phyloP scores from a whole-genome alignment of 2,329 filamentous ascomycete species.

The Alternaria gansuensis region DNA sequence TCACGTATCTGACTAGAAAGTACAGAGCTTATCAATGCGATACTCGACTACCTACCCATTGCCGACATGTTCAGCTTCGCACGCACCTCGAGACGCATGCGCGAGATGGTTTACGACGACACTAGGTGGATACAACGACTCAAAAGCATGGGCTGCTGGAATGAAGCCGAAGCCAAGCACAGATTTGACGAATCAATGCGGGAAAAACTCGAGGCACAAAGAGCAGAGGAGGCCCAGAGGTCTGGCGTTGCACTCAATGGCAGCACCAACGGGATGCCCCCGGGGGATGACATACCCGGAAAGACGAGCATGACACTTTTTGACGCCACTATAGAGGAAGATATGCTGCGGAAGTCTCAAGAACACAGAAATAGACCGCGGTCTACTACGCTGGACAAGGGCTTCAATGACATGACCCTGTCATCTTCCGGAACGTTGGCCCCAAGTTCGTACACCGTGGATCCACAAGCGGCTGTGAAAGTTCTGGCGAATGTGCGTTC shows the following conservation, averaged over 20 bases:
- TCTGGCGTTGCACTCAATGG: constrained; percentile 47
- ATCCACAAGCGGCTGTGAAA: constrained; percentile 71
- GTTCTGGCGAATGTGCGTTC: constrained; percentile 77
- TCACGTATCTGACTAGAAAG: constrained; percentile 10
- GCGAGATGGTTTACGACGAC: constrained; percentile 99
- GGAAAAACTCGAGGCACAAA: constrained; percentile 66
- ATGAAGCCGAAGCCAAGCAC: constrained; percentile 83
- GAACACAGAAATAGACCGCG: constrained; percentile 43
- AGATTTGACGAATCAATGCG: constrained; percentile 76
- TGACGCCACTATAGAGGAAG: constrained; percentile 74
- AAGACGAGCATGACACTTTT: constrained; percentile 71
- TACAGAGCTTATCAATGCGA: constrained; percentile 82
- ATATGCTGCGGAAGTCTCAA: constrained; percentile 59
- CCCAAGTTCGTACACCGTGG: constrained; percentile 50
- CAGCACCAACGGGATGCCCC: constrained; percentile 49
- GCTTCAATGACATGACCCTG: constrained; percentile 81
- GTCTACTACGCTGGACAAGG: constrained; percentile 64
- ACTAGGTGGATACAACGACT: constrained; percentile 90
- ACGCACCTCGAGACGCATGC: constrained; percentile 82
- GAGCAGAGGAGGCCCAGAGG: constrained; percentile 53
- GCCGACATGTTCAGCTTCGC: constrained; percentile 87
- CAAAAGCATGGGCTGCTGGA: constrained; percentile 89
- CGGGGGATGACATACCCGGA: constrained; percentile 42
- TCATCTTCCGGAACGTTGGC: constrained; percentile 44
- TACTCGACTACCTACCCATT: constrained; percentile 88